Conservation (phyloP, 129 eudicot genomes). For the Kitagawia praeruptora region DNA sequence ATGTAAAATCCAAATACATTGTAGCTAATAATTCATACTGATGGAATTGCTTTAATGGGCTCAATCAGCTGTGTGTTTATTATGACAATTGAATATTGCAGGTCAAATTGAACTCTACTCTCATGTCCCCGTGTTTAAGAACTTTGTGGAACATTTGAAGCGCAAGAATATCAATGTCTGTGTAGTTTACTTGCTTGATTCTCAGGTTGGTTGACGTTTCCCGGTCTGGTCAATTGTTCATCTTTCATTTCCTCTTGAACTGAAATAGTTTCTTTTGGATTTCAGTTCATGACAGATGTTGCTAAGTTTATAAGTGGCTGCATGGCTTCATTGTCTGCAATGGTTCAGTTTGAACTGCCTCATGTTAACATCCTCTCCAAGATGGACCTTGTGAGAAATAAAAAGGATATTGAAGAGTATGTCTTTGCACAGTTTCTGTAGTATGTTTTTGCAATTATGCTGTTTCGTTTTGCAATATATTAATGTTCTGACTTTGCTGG, state of each 20-base stretch:
- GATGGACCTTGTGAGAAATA: conserved; percentile 91
- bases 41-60: not conserved
- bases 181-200: conserved; percentile 86
- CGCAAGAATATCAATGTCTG: conserved; percentile 87
- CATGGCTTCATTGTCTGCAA: conserved; percentile 94
- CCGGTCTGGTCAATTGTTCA: not conserved
- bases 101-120: conserved; percentile 97
- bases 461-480: not conserved
- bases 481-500: conserved; percentile 32
- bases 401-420: conserved; percentile 70
- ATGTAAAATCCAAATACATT: not conserved
- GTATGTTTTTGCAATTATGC: not conserved
- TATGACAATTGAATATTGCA: conserved; percentile 8
- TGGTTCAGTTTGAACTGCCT: conserved; percentile 95
- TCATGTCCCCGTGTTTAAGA: conserved; percentile 85
- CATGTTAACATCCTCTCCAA: conserved; percentile 89
- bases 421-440: conserved; percentile 8
- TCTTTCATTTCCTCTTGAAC: not conserved
- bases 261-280: conserved; percentile 4
- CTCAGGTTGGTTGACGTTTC: conserved; percentile 53
- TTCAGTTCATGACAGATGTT: conserved; percentile 88
- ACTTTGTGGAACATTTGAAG: conserved; percentile 87
- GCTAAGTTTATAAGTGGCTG: conserved; percentile 99
- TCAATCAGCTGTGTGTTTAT: not conserved
- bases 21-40: conserved; percentile 1